Base-by-base conservation (phyloP, 2,329 filamentous ascomycete species). In the Tolypocladium tundrense region DNA sequence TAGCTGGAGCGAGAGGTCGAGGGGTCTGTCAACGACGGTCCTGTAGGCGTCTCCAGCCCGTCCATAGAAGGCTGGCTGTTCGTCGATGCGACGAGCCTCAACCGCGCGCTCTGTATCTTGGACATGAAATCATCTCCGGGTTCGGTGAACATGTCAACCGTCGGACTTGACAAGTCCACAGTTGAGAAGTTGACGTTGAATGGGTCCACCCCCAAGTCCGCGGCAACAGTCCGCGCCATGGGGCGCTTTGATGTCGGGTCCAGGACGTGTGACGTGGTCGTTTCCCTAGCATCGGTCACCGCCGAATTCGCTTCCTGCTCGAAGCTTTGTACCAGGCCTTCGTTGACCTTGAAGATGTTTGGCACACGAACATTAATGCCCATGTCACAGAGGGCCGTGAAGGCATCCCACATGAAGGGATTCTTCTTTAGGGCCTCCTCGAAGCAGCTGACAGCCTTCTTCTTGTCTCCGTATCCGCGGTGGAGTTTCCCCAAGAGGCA, bases 321-420 rank as follows among this genome's bases (percentile, higher is more conserved):
- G 57, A 84, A 77, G 55, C 74, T 74, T 43, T 78, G 77, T 40
- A 79, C 63, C 41, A 85, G 69, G 9, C 69, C 60, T 24, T 84
- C 81, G 60, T 82, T 90, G 65, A 88, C 75, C 69, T 86, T 91
- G 75, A 96, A 99, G 61, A 97, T 88, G 67, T 95, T 96, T 33
- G 86, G 82, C 11, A 94, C 85, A 58, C 89, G 86, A 57, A 97
- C 81, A 63, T 86, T 86, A 51, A 91, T 87, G 4, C 90, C 90
- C 86, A 84, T 90, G 68, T 97, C 91, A 69, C 92, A 96, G 9
- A 99, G 80, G 19, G 85, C 88, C 27, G 87, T 86, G 67, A 97
- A 97, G 0, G 93, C 92, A 77, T 99, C 94, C 94, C 94, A 99
- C 83, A 96, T 94, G 72, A 97, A 93, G 1, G 94, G 92, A 67